Percentiles rank a stretch among this genome's conserved stretches.
These are phyloP conservation scores for Exophiala lecanii-corni DNA, from an alignment of 2,329 filamentous ascomycete species.

Conservation along the genomic window DNA sequence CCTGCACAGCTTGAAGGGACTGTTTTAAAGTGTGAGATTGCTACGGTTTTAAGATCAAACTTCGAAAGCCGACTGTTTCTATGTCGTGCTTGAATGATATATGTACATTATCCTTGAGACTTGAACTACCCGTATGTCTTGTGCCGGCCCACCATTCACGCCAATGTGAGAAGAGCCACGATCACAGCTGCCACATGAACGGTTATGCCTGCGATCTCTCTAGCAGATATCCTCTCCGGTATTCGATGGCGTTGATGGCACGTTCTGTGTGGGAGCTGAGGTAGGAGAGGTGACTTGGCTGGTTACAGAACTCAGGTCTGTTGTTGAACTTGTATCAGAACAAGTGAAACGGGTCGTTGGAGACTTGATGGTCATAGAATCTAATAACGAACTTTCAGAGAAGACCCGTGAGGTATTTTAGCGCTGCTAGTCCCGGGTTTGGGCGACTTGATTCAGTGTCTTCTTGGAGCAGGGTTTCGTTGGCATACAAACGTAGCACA, in stretches of 20 bases:
- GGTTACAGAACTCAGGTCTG: not conserved
- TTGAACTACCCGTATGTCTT: not conserved
- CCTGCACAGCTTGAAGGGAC: no score
- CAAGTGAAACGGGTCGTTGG: not conserved
- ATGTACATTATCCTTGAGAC: no score
- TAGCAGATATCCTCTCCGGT: not conserved
- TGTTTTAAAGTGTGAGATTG: no score
- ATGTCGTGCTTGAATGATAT: no score
- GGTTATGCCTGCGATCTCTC: conserved; percentile 1
- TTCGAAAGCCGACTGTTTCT: no score
- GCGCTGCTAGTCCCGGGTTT: no score
- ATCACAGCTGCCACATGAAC: conserved; percentile 1
- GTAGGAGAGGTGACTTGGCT: not conserved
- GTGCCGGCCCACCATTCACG: not conserved
- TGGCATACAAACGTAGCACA: not conserved
- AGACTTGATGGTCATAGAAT: not conserved
- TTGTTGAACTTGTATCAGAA: not conserved
- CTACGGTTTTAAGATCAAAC: no score
- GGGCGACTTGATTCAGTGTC: no score
- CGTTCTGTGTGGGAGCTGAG: not conserved
- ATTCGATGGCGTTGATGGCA: not conserved
- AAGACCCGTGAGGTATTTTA: no score
- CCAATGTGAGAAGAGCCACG: not conserved
- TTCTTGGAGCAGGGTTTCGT: not conserved
- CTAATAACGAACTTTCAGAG: not conserved